Conservation (phyloP, 78 protist species). For the Dictyostelium brefeldianum region DNA sequence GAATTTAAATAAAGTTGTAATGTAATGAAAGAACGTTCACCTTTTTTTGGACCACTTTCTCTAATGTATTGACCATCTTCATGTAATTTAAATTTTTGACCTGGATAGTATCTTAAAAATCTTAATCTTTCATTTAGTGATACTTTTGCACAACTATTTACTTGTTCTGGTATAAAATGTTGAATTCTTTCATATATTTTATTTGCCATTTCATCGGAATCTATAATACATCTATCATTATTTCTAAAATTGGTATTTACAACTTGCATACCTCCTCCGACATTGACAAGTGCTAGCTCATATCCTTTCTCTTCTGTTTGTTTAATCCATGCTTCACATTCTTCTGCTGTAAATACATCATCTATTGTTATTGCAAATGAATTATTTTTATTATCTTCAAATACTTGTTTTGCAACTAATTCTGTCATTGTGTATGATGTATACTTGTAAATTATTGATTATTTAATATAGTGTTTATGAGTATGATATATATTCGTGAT, state of each 20-base stretch:
- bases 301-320: slow-evolving; percentile 42
- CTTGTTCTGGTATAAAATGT: slow-evolving; percentile 21
- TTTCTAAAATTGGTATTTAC: slow-evolving; percentile 44
- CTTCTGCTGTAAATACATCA: slow-evolving; percentile 51
- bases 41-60: slow-evolving; percentile 31
- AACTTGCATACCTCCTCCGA: slow-evolving; percentile 27
- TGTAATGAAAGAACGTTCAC: slow-evolving; percentile 35
- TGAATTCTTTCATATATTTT: slow-evolving; percentile 34
- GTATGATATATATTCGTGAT: too few species aligned
- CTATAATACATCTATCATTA: slow-evolving; percentile 63
- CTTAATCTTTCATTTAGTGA: slow-evolving; percentile 56
- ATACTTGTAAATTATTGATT: too few species aligned
- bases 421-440: too few species aligned
- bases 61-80: slow-evolving; percentile 21
- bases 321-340: slow-evolving; percentile 42
- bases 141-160: background rate
- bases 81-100: slow-evolving; percentile 44
- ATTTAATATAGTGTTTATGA: too few species aligned
- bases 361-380: slow-evolving; percentile 37
- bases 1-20: slow-evolving; percentile 42
- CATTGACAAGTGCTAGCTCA: slow-evolving; percentile 50
- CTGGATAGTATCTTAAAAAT: slow-evolving; percentile 31
- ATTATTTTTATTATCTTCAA: too few species aligned
- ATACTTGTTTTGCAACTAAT: too few species aligned
- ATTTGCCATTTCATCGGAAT: slow-evolving; percentile 48